These are phyloP conservation scores for Pythium apleroticum DNA, from an alignment of 352 stramenopile species.

Conservation along the genomic window DNA sequence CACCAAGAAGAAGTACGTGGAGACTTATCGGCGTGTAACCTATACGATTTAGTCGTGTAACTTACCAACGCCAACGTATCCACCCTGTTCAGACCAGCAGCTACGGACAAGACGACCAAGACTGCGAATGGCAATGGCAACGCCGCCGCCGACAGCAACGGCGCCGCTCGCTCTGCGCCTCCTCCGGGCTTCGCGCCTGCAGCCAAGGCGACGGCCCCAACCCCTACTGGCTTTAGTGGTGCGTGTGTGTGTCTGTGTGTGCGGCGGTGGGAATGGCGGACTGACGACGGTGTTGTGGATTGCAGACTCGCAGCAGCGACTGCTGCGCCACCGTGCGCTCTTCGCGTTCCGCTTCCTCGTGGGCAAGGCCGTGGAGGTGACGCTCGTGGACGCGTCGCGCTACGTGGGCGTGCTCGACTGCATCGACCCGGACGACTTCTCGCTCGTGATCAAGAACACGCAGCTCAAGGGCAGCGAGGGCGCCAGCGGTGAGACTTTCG, in stretches of 20 bases:
- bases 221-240: constrained; percentile 45
- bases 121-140: constrained; percentile 10
- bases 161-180: constrained; percentile 27
- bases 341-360: constrained; percentile 85
- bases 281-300: constrained; percentile 6
- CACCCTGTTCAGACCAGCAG: constrained; percentile 3
- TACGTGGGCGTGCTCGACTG: constrained; percentile 78
- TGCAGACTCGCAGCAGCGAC: constrained; percentile 56
- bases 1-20: constrained; percentile 31
- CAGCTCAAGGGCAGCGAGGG: constrained; percentile 38
- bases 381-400: constrained; percentile 55
- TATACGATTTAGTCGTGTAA: neutral
- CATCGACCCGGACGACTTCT: constrained; percentile 84
- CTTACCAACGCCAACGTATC: neutral
- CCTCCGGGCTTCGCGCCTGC: constrained; percentile 42
- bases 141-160: constrained; percentile 11
- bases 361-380: constrained; percentile 71
- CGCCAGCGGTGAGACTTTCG: constrained; percentile 40
- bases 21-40: neutral
- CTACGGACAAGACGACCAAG: constrained; percentile 6
- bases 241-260: constrained; percentile 9
- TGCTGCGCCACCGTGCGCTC: constrained; percentile 73
- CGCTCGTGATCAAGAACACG: constrained; percentile 77
- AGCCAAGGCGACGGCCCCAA: constrained; percentile 14
- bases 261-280: neutral